Evolutionary conservation across 176 grass and related monocot genomes (phyloP).

Genomic region (Melocanna baccifera): DNA sequence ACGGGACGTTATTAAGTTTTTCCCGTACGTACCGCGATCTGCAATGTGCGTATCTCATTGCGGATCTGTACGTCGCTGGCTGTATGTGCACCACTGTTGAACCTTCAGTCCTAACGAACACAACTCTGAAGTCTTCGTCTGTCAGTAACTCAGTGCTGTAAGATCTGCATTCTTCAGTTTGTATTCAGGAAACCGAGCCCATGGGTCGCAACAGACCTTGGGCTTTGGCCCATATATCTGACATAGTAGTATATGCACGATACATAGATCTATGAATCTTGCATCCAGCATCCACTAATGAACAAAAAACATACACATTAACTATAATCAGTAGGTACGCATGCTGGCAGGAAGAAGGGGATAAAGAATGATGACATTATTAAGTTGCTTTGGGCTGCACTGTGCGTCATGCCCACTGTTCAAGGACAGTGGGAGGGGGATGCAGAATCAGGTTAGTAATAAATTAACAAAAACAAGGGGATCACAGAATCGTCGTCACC

Average conservation of each 20-base stretch:
- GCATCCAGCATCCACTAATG: not conserved
- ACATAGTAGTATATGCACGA: not conserved
- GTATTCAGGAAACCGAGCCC: not conserved
- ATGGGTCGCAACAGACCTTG: not conserved
- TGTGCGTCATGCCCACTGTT: not conserved
- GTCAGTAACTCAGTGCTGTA: not conserved
- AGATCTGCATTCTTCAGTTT: not conserved
- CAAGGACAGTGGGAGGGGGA: slow-evolving; percentile 14
- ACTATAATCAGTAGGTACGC: not conserved
- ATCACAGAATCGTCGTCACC: not conserved
- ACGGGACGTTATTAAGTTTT: not conserved
- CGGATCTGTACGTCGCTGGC: not conserved
- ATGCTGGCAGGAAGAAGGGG: not conserved
- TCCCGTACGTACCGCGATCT: not conserved
- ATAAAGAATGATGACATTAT: too few relatives aligned
- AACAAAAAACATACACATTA: not conserved
- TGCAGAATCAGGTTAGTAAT: not conserved
- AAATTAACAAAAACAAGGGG: not conserved
- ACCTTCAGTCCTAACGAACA: not conserved
- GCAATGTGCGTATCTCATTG: not conserved
- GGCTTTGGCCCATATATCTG: not conserved
- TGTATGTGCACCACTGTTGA: not conserved
- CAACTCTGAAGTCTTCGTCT: not conserved
- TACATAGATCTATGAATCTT: not conserved
- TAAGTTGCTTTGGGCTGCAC: not conserved